Evolutionary conservation across 2,329 filamentous ascomycete genomes (phyloP).

Genomic region (Fusarium camptoceras): DNA sequence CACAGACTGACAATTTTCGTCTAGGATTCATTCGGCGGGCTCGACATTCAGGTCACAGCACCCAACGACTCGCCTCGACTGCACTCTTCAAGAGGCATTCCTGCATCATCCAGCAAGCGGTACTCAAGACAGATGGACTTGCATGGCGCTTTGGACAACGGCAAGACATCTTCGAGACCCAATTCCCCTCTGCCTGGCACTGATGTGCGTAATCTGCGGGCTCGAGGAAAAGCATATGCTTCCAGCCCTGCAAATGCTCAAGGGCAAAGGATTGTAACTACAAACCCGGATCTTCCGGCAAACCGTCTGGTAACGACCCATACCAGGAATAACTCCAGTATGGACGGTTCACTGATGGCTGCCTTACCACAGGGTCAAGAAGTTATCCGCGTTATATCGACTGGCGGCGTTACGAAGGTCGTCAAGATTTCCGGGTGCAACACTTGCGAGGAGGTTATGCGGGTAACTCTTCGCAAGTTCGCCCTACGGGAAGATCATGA

Average conservation of each 20-base stretch:
- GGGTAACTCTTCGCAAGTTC: conserved; percentile 89
- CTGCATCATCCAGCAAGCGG: conserved; percentile 63
- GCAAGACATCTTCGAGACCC: conserved; percentile 73
- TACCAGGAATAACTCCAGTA: conserved; percentile 82
- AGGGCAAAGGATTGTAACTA: conserved; percentile 33
- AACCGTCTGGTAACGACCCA: conserved; percentile 75
- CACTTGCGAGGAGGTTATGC: conserved; percentile 91
- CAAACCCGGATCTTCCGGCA: conserved; percentile 73
- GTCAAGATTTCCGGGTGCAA: conserved; percentile 93
- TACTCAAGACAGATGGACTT: conserved; percentile 72
- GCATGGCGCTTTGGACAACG: conserved; percentile 55
- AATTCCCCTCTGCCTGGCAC: conserved; percentile 71
- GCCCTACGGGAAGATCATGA: conserved; percentile 89
- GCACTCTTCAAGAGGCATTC: conserved; percentile 67
- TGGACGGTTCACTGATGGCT: conserved; percentile 88
- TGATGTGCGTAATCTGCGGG: conserved; percentile 65
- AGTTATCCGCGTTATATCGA: conserved; percentile 92
- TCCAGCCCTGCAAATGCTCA: conserved; percentile 33
- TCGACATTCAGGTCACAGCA: conserved; percentile 71
- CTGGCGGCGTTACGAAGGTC: conserved; percentile 90
- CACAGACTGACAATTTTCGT: conserved; percentile 15
- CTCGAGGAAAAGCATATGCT: conserved; percentile 62
- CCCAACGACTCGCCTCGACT: conserved; percentile 62
- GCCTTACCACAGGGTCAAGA: conserved; percentile 87
- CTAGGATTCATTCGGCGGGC: conserved; percentile 84